Conservation (phyloP, 192 early-diverging fungal species). For the Coemansia sp. region DNA sequence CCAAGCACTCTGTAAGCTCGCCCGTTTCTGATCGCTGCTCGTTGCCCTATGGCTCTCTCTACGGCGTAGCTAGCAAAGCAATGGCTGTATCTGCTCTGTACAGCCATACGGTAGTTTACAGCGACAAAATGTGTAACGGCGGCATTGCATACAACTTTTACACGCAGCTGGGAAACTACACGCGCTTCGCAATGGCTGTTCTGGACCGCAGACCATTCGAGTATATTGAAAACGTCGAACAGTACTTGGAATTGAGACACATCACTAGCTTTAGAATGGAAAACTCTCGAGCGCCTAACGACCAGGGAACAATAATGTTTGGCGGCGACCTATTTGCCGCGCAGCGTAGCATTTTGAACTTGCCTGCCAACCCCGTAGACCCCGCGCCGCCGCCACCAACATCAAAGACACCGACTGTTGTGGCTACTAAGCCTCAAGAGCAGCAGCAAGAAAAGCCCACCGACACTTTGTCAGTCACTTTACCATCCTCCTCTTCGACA, state of each 20-base stretch:
- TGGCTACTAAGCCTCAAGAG: not conserved
- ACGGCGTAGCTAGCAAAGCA: slow-evolving; percentile 11
- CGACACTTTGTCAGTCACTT: not conserved
- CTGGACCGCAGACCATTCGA: slow-evolving; percentile 23
- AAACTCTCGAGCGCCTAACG: not conserved
- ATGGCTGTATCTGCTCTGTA: slow-evolving; percentile 28
- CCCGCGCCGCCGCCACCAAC: not conserved
- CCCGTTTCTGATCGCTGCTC: slow-evolving; percentile 7
- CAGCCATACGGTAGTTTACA: slow-evolving; percentile 21
- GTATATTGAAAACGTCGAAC: slow-evolving; percentile 17
- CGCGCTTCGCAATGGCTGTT: slow-evolving; percentile 1
- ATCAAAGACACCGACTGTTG: not conserved
- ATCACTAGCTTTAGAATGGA: slow-evolving; percentile 15
- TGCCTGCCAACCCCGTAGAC: not conserved
- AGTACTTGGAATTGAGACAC: not conserved
- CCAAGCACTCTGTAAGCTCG: slow-evolving; percentile 3
- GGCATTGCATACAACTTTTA: slow-evolving; percentile 17
- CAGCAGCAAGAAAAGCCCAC: not conserved
- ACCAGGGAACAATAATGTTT: slow-evolving; percentile 22
- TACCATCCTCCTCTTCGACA: not conserved
- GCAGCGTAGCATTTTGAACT: not conserved
- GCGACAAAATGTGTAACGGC: slow-evolving; percentile 15
- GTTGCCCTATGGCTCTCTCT: slow-evolving; percentile 30
- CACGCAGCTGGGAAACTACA: slow-evolving; percentile 23
- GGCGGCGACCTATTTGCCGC: slow-evolving; percentile 19